Evolutionary conservation across 495 filamentous ascomycete genomes (phyloP).

Genomic region (Lasiosphaeris hirsuta): DNA sequence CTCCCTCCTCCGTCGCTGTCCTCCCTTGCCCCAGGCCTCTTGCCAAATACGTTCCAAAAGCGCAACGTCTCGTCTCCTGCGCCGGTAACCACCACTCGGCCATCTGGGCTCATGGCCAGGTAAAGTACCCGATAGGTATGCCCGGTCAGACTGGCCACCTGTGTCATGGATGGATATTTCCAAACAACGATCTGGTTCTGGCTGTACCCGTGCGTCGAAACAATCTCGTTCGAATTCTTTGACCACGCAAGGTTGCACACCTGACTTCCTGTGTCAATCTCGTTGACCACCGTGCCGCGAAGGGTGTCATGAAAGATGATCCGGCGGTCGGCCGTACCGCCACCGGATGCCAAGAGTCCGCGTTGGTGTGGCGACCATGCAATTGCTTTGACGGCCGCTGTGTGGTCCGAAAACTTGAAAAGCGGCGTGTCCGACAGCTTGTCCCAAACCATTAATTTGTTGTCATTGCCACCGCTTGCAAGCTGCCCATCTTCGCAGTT

Average conservation of each 20-base stretch:
- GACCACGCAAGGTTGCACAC: constrained; percentile 97
- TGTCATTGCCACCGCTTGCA: constrained; percentile 96
- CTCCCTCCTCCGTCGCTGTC: constrained; percentile 42
- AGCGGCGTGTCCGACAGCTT: constrained; percentile 81
- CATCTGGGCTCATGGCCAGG: constrained; percentile 95
- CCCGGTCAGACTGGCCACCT: constrained; percentile 89
- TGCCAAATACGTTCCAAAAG: constrained; percentile 91
- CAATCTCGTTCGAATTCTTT: constrained; percentile 93
- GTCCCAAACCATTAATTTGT: constrained; percentile 98
- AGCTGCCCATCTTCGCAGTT: constrained; percentile 92
- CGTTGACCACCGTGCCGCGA: constrained; percentile 69
- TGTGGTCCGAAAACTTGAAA: constrained; percentile 90
- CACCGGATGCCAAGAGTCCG: constrained; percentile 89
- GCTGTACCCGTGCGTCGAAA: constrained; percentile 94
- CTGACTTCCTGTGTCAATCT: constrained; percentile 92
- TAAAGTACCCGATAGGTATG: constrained; percentile 97
- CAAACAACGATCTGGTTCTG: constrained; percentile 98
- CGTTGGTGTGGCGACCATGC: constrained; percentile 98
- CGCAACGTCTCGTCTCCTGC: constrained; percentile 93
- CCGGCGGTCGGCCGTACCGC: constrained; percentile 88
- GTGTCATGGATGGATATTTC: constrained; percentile 98
- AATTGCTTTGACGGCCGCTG: constrained; percentile 94
- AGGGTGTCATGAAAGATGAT: constrained; percentile 98
- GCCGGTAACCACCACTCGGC: constrained; percentile 88
- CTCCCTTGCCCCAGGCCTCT: constrained; percentile 57